phyloP scores from a whole-genome alignment of 371 early-diverging fungal species.

The Lichtheimia hyalospora region DNA sequence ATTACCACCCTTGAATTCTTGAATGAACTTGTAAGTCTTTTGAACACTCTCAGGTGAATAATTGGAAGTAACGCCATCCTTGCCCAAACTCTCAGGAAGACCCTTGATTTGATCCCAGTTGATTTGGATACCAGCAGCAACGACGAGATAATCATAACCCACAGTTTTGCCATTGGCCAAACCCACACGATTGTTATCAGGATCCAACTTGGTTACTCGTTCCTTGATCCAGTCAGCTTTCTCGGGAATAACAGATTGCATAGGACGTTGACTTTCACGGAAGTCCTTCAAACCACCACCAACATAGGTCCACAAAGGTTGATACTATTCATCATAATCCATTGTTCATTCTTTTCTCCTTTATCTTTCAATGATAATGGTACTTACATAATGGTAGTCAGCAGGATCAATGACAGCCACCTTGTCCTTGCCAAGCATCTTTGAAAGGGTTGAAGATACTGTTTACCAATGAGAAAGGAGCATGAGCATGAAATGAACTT shows the following conservation, averaged over 20 bases:
- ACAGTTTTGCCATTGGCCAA: constrained; percentile 68
- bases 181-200: constrained; percentile 67
- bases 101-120: constrained; percentile 83
- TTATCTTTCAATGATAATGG: neutral
- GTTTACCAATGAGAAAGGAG: neutral
- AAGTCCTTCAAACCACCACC: constrained; percentile 86
- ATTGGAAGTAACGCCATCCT: constrained; percentile 83
- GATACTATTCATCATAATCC: constrained; percentile 54
- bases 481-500: too few relatives aligned
- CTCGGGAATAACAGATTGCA: constrained; percentile 67
- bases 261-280: constrained; percentile 66
- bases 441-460: constrained; percentile 65
- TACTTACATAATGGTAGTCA: constrained; percentile 70
- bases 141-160: constrained; percentile 85
- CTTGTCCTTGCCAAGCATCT: constrained; percentile 63
- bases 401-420: constrained; percentile 86
- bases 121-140: constrained; percentile 84
- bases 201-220: constrained; percentile 67
- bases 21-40: constrained; percentile 74
- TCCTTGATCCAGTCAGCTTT: constrained; percentile 79
- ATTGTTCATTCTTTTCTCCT: too few relatives aligned
- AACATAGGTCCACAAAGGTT: constrained; percentile 90
- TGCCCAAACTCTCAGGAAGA: constrained; percentile 73
- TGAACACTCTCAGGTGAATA: constrained; percentile 77
- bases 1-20: constrained; percentile 77